These are phyloP conservation scores for Mortierella sp. DNA, from an alignment of 371 early-diverging fungal genomes.

Conservation along the genomic window DNA sequence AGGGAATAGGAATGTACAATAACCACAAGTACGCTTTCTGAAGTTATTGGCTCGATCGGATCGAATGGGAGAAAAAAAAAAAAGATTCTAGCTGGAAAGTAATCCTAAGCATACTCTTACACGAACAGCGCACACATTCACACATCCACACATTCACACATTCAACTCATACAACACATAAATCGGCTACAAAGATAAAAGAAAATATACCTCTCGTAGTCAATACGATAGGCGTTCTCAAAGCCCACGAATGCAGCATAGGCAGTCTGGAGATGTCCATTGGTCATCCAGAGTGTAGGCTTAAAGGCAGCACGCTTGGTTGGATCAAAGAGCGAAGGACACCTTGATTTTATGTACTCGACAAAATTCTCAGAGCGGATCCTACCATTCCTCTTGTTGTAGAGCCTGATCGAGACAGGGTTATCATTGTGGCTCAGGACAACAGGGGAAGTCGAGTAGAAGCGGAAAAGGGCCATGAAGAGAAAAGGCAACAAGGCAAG, in stretches of 20 bases:
- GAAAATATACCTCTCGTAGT: conserved; percentile 65
- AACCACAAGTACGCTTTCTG: background rate
- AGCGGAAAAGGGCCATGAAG: conserved; percentile 30
- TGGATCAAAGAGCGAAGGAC: conserved; percentile 55
- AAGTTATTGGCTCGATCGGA: conserved; percentile 9
- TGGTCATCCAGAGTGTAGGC: conserved; percentile 70
- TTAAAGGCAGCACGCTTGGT: conserved; percentile 38
- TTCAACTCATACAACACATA: background rate
- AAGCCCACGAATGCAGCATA: conserved; percentile 65
- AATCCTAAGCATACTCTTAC: too few relatives aligned
- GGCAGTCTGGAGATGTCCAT: conserved; percentile 73
- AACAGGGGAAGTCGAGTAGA: conserved; percentile 29
- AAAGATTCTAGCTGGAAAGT: too few relatives aligned
- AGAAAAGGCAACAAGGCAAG: conserved; percentile 36
- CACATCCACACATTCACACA: too few relatives aligned
- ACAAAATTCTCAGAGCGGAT: conserved; percentile 25
- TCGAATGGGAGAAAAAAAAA: background rate
- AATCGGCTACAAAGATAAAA: background rate
- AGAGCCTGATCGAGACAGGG: conserved; percentile 24
- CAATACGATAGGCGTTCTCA: conserved; percentile 55
- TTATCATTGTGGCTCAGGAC: conserved; percentile 26
- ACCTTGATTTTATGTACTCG: conserved; percentile 39
- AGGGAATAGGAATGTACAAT: too few relatives aligned
- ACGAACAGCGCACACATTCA: too few relatives aligned
- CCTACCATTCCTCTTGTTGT: conserved; percentile 29